Evolutionary conservation across 164 flowering plant species (phyloP).

Genomic region (Chimonanthus praecox): DNA sequence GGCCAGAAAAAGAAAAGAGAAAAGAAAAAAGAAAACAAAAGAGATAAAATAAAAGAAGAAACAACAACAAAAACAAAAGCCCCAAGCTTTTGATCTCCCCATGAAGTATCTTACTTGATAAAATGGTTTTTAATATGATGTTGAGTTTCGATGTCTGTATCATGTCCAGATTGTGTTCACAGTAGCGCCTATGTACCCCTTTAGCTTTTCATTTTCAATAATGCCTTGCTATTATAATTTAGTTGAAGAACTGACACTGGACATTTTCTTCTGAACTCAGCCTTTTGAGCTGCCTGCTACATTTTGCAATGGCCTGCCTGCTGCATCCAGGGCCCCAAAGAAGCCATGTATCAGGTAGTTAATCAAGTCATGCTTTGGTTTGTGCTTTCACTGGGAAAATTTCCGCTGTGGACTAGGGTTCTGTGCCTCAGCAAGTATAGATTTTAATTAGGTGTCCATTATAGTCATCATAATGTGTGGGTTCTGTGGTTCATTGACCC

Average conservation of each 20-base stretch:
- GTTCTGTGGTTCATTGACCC: background rate
- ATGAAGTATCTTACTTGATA: background rate
- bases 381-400: background rate
- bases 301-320: constrained; percentile 13
- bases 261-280: constrained; percentile 19
- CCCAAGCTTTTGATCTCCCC: background rate
- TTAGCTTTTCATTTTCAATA: no score
- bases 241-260: background rate
- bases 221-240: background rate
- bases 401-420: no score
- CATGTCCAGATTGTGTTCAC: background rate
- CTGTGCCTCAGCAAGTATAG: background rate
- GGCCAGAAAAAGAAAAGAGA: no score
- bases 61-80: no score
- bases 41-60: no score
- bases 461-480: background rate
- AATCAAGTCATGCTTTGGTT: background rate
- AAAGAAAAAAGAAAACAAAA: no score
- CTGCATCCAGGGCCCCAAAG: constrained; percentile 22
- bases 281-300: constrained; percentile 46
- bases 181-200: background rate
- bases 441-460: background rate
- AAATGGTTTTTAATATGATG: background rate
- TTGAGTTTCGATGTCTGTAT: background rate
- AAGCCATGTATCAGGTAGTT: constrained; percentile 55